A percentile compares a stretch with the other conserved stretches of the same genome.
These are phyloP conservation scores for Fomitiporia mediterranea DNA, from an alignment of 1,284 basidiomycete species.

Conservation along the genomic window DNA sequence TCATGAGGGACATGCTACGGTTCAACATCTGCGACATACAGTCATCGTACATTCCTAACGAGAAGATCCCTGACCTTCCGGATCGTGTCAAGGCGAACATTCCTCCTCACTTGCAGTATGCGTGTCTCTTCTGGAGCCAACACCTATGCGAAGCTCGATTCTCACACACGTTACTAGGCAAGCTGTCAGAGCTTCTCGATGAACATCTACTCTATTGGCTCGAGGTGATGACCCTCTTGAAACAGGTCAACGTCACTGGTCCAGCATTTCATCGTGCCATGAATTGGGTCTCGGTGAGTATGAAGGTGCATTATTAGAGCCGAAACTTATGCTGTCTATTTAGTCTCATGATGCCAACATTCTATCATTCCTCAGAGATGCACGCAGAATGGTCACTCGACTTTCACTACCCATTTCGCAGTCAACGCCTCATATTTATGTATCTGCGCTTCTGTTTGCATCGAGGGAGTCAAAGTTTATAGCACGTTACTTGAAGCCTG, in stretches of 20 bases:
- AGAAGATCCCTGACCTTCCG: neutral
- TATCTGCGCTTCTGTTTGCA: neutral
- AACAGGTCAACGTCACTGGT: too few species aligned
- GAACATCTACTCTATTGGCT: too few species aligned
- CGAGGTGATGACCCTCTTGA: too few species aligned
- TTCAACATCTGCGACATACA: neutral
- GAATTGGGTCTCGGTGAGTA: neutral
- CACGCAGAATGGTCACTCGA: constrained; percentile 16
- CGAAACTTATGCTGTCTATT: neutral
- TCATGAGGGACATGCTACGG: too few species aligned
- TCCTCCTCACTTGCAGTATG: neutral
- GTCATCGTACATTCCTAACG: neutral
- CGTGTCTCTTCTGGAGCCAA: neutral
- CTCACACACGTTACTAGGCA: too few species aligned
- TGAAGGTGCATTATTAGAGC: neutral
- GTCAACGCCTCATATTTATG: neutral
- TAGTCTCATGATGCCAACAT: neutral
- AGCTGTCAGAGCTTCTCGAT: too few species aligned
- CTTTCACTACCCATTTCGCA: constrained; percentile 13
- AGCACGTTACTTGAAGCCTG: neutral
- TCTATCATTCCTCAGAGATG: neutral
- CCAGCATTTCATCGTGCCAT: neutral
- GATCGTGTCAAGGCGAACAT: neutral
- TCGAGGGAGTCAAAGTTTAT: neutral
- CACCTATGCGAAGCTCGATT: neutral